A percentile compares a stretch with the other conserved stretches of the same genome.
Conservation (phyloP, 2,329 filamentous ascomycete genomes). For the Hymenoscyphus linearis region DNA sequence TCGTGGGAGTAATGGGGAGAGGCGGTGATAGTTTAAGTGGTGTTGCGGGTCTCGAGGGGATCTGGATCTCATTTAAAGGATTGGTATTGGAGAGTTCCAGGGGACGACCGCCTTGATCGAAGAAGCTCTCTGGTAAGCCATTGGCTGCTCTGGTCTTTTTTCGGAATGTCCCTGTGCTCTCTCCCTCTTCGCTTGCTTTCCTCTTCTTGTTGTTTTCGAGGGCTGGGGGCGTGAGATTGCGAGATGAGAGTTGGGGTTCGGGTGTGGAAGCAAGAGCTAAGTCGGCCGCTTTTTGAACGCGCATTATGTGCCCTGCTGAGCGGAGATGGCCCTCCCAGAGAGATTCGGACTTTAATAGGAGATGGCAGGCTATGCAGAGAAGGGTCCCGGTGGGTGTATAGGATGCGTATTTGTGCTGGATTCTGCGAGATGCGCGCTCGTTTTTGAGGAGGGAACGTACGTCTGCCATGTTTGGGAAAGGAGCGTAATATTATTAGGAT, state of each 20-base stretch:
- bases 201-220: constrained; percentile 39
- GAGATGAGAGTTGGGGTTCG: constrained; percentile 5
- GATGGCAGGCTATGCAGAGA: constrained; percentile 61
- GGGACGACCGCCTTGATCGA: constrained; percentile 24
- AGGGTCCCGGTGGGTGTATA: constrained; percentile 66
- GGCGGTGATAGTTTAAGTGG: constrained; percentile 42
- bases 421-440: constrained; percentile 68
- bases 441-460: constrained; percentile 73
- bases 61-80: constrained; percentile 46
- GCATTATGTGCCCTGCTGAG: constrained; percentile 40
- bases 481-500: not conserved
- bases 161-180: constrained; percentile 37
- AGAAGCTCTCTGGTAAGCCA: constrained; percentile 32
- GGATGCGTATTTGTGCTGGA: constrained; percentile 62
- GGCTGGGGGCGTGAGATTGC: not conserved
- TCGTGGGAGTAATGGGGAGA: constrained; percentile 32
- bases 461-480: constrained; percentile 59
- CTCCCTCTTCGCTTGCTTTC: constrained; percentile 36
- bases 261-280: constrained; percentile 1
- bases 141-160: constrained; percentile 39
- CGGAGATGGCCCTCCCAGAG: constrained; percentile 62
- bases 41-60: constrained; percentile 59
- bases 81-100: constrained; percentile 31
- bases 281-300: constrained; percentile 28
- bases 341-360: constrained; percentile 58